Conservation (phyloP, 108 stramenopile genomes). For the Cyclotella cryptica region DNA sequence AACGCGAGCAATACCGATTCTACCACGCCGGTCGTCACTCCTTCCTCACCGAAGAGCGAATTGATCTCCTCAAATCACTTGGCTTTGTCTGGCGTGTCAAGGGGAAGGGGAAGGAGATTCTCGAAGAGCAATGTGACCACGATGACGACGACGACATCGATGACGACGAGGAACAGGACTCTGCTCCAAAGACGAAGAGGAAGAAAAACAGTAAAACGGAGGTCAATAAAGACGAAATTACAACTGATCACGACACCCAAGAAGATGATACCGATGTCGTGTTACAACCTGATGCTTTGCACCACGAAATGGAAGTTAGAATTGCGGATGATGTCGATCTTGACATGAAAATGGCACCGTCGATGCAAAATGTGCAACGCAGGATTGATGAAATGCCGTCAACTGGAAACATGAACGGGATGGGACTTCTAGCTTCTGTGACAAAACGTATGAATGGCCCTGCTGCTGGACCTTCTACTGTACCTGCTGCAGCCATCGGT, state of each 20-base stretch:
- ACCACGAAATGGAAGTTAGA: background rate
- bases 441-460: background rate
- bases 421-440: constrained; percentile 4
- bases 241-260: background rate
- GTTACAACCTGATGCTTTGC: background rate
- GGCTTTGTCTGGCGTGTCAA: constrained; percentile 74
- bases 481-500: background rate
- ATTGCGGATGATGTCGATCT: too few relatives aligned
- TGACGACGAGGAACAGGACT: background rate
- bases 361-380: too few relatives aligned
- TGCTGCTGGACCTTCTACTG: background rate
- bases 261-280: background rate
- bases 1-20: constrained; percentile 73
- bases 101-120: constrained; percentile 34
- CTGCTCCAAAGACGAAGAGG: background rate
- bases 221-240: too few relatives aligned
- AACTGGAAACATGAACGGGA: constrained; percentile 1
- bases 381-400: too few relatives aligned
- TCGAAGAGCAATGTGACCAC: background rate
- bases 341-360: too few relatives aligned
- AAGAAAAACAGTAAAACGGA: too few relatives aligned
- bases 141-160: constrained; percentile 3
- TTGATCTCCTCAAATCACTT: constrained; percentile 65
- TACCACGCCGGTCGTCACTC: constrained; percentile 69
- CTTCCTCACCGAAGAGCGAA: constrained; percentile 78